These are phyloP conservation scores for Camelina hispida DNA, from an alignment of 345 rosid species.

Conservation along the genomic window DNA sequence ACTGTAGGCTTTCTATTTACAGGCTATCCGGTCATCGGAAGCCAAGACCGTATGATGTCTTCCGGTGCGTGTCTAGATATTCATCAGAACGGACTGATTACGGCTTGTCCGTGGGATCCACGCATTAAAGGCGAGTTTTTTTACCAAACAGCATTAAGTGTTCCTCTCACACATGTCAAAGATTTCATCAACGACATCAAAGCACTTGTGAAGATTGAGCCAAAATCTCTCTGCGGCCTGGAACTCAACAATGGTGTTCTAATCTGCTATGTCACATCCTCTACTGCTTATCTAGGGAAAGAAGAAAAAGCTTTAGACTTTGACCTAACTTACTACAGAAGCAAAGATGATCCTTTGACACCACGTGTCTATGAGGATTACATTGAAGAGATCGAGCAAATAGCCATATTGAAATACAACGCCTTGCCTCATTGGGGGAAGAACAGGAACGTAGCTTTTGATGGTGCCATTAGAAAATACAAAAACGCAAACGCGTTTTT, in stretches of 20 bases:
- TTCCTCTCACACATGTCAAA: slow-evolving; percentile 50
- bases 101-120: slow-evolving; percentile 76
- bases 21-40: slow-evolving; percentile 74
- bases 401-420: slow-evolving; percentile 68
- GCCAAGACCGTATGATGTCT: slow-evolving; percentile 66
- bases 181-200: slow-evolving; percentile 67
- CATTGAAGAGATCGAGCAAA: slow-evolving; percentile 80
- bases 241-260: slow-evolving; percentile 68
- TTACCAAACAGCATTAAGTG: slow-evolving; percentile 59
- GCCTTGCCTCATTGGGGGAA: slow-evolving; percentile 86
- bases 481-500: slow-evolving; percentile 49
- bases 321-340: slow-evolving; percentile 70
- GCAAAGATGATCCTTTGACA: slow-evolving; percentile 63
- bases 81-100: slow-evolving; percentile 44
- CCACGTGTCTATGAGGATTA: slow-evolving; percentile 68
- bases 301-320: slow-evolving; percentile 73
- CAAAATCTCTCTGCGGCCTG: slow-evolving; percentile 52
- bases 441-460: slow-evolving; percentile 66
- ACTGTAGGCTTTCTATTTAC: slow-evolving; percentile 54
- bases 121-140: slow-evolving; percentile 66
- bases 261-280: slow-evolving; percentile 71
- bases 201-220: slow-evolving; percentile 52
- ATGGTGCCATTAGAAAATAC: slow-evolving; percentile 58
- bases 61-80: slow-evolving; percentile 80
- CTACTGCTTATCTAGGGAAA: slow-evolving; percentile 70